phyloP scores from a whole-genome alignment of 306 rosid genomes.

The Acacia confusa region DNA sequence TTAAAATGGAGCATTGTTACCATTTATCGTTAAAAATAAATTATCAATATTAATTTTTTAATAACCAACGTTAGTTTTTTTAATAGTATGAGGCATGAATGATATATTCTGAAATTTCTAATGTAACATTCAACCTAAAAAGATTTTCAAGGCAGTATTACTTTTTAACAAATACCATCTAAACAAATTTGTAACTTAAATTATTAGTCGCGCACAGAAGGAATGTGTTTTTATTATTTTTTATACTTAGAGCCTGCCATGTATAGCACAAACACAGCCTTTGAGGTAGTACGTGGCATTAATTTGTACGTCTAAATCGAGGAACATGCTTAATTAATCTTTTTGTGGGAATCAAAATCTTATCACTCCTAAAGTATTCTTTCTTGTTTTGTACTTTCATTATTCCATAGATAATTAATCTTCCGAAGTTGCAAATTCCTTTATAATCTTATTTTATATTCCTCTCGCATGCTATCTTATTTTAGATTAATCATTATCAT shows the following conservation, averaged over 20 bases:
- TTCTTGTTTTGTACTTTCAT: neutral
- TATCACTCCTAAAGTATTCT: neutral
- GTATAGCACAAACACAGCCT: neutral
- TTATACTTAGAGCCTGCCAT: neutral
- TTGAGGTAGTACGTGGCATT: neutral
- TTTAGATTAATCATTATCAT: neutral
- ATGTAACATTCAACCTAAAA: too few species aligned
- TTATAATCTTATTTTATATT: neutral
- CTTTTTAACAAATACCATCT: fast-evolving
- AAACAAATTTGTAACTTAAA: too few species aligned
- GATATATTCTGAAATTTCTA: fast-evolving
- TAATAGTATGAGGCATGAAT: too few species aligned
- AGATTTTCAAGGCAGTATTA: fast-evolving
- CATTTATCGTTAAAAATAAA: fast-evolving
- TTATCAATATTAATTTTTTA: fast-evolving
- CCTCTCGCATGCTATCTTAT: neutral
- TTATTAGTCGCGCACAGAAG: too few species aligned
- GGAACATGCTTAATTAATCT: too few species aligned
- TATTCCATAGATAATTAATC: neutral
- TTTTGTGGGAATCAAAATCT: neutral
- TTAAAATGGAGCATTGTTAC: too few species aligned
- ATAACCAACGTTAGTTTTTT: fast-evolving
- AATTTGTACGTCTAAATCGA: neutral
- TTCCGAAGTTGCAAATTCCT: neutral
- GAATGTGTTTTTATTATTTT: neutral